Evolutionary conservation across 208 protist genomes (phyloP), one percentile per base, ranked within the genome.

Genomic region (Crithidia fasciculata): DNA sequence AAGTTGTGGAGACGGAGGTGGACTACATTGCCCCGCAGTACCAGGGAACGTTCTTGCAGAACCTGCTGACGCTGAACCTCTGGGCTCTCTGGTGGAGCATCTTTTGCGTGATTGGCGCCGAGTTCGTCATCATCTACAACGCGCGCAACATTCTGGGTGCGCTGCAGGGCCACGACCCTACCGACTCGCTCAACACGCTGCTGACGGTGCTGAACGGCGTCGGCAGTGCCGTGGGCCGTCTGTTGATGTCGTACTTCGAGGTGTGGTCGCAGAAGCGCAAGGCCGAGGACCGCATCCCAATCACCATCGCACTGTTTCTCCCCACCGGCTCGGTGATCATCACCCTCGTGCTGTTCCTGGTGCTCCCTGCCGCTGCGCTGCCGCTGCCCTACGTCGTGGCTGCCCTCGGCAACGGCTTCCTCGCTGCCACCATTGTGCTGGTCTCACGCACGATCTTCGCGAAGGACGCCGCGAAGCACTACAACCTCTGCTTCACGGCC

Each of bases 1-100:
- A 5, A 19, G 54, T 16, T 8, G 65, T 81, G 40, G 75, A 68
- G 53, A 82, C 74, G 36, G 82, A 90, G 15, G 64, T 88, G 15
- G 86, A 91, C 72, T 91, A 85, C 81, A 74, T 88, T 49, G 81
- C 84, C 3, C 87, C 87, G 37, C 81, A 87, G 75, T 91, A 89
- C 65, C 83, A 87, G 59, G 78, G 70, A 52, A 67, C 63, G 3
- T 91, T 91, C 70, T 41, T 80, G 28, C 72, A 80, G 18, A 88
- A 74, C 67, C 19, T 81, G 16, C 64, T 69, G 53, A 78, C 82
- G 8, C 43, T 80, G 7, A 43, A 82, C 9, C 62, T 91, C 12
- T 91, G 84, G 83, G 69, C 62, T 5, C 59, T 88, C 36, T 80
- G 69, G 54, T 86, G 79, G 78, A 78, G 76, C 8, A 28, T 85